phyloP scores from a whole-genome alignment of 768 basidiomycete genomes.

The Suillus luteus region DNA sequence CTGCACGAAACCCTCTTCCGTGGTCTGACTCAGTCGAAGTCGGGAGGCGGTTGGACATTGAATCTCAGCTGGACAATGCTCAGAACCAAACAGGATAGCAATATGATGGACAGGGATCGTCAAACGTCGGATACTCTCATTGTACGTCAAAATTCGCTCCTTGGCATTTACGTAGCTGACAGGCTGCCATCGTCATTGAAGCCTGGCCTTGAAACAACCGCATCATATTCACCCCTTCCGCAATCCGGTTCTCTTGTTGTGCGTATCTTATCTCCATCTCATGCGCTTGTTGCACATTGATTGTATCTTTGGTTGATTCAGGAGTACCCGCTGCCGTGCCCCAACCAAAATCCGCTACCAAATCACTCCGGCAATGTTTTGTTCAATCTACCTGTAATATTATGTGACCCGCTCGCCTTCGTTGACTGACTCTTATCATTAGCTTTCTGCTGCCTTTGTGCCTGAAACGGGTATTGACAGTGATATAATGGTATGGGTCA shows the following conservation, averaged over 20 bases:
- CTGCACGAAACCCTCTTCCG: slow-evolving; percentile 53
- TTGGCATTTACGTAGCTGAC: too few relatives aligned
- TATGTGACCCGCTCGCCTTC: background rate
- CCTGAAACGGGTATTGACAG: too few relatives aligned
- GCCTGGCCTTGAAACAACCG: too few relatives aligned
- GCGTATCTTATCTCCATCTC: background rate
- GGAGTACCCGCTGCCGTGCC: background rate
- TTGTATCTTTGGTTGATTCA: background rate
- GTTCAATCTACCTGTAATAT: slow-evolving; percentile 1
- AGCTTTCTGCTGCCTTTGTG: background rate
- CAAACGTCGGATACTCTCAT: background rate
- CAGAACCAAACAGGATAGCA: background rate
- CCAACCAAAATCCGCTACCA: too few relatives aligned
- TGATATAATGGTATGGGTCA: background rate
- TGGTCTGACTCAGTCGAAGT: slow-evolving; percentile 44
- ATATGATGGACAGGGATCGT: background rate
- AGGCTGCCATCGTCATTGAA: too few relatives aligned
- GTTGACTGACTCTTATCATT: background rate
- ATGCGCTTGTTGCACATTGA: background rate
- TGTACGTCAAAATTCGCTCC: too few relatives aligned
- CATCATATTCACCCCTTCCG: too few relatives aligned
- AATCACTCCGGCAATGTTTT: too few relatives aligned
- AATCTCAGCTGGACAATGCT: slow-evolving; percentile 23
- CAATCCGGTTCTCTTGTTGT: too few relatives aligned
- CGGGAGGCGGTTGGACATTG: slow-evolving; percentile 37